A percentile compares a stretch with the other conserved stretches of the same genome.
phyloP scores from a whole-genome alignment of 345 rosid genomes.

The Populus simonii region DNA sequence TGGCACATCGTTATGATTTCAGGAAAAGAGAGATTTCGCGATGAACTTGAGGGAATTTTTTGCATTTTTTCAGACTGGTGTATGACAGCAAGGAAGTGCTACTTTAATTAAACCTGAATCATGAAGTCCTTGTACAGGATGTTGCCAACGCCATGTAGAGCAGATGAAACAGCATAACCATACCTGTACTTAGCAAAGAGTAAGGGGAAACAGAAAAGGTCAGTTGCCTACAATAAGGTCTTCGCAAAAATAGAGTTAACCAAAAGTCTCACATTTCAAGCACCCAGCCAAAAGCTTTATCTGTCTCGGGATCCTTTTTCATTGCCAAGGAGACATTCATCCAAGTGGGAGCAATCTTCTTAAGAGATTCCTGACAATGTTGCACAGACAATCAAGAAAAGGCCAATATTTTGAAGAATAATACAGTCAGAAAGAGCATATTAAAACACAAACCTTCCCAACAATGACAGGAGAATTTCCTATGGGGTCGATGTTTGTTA shows the following conservation, averaged over 20 bases:
- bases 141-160: constrained; percentile 84
- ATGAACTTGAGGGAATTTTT: neutral
- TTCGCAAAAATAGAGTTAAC: neutral
- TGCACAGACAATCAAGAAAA: constrained; percentile 8
- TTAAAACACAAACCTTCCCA: constrained; percentile 58
- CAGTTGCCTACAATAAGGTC: neutral
- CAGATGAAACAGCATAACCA: constrained; percentile 96
- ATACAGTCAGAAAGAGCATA: neutral
- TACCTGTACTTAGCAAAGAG: constrained; percentile 54
- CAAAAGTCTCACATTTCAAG: constrained; percentile 74
- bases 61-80: neutral
- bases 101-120: constrained; percentile 69
- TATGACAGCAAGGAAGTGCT: neutral
- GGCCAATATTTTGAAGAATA: constrained; percentile 14
- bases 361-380: constrained; percentile 59
- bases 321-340: constrained; percentile 97
- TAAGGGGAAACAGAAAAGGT: constrained; percentile 4
- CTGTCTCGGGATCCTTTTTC: constrained; percentile 96
- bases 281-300: constrained; percentile 99
- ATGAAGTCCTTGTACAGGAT: constrained; percentile 85
- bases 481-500: constrained; percentile 80
- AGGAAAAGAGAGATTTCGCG: neutral
- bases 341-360: constrained; percentile 97
- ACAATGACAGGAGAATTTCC: constrained; percentile 97
- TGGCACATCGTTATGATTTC: neutral